These are phyloP conservation scores for Tilletia indica DNA, from an alignment of 1,284 basidiomycete species.

Conservation along the genomic window DNA sequence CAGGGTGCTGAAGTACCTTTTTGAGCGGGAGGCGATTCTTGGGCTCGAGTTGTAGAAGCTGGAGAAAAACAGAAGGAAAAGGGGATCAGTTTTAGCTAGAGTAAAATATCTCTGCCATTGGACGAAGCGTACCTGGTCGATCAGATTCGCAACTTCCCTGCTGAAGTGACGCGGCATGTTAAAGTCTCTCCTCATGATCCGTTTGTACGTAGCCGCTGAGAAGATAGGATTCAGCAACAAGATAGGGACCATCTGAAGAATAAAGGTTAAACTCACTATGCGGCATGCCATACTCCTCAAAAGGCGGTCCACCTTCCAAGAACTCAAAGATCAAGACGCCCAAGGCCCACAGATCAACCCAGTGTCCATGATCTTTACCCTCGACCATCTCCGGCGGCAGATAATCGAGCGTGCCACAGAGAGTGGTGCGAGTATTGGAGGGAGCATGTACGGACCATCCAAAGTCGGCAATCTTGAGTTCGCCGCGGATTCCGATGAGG, in stretches of 20 bases:
- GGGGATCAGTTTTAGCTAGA: neutral
- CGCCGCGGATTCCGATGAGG: constrained; percentile 88
- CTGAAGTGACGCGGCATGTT: constrained; percentile 45
- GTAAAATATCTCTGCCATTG: neutral
- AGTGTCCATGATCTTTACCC: constrained; percentile 77
- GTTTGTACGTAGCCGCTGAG: constrained; percentile 38
- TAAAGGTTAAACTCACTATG: constrained; percentile 61
- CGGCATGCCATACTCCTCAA: constrained; percentile 73
- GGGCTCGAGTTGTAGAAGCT: constrained; percentile 86
- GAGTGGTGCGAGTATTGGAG: constrained; percentile 77
- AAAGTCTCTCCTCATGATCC: constrained; percentile 47
- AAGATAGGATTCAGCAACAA: neutral
- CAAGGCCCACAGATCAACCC: constrained; percentile 94
- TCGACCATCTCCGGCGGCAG: constrained; percentile 99
- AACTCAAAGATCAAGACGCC: constrained; percentile 97
- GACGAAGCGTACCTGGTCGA: constrained; percentile 33
- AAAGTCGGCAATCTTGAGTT: constrained; percentile 97
- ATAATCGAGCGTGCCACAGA: constrained; percentile 95
- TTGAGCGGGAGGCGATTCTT: constrained; percentile 75
- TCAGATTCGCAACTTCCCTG: constrained; percentile 40
- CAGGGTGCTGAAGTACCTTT: constrained; percentile 83
- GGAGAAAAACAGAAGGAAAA: constrained; percentile 16
- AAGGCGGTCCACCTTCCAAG: constrained; percentile 84
- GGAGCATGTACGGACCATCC: constrained; percentile 99
- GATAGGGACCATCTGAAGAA: neutral